Percentiles rank a stretch among this genome's conserved stretches.
Conservation (phyloP, 306 rosid species). For the Quercus ilex region DNA sequence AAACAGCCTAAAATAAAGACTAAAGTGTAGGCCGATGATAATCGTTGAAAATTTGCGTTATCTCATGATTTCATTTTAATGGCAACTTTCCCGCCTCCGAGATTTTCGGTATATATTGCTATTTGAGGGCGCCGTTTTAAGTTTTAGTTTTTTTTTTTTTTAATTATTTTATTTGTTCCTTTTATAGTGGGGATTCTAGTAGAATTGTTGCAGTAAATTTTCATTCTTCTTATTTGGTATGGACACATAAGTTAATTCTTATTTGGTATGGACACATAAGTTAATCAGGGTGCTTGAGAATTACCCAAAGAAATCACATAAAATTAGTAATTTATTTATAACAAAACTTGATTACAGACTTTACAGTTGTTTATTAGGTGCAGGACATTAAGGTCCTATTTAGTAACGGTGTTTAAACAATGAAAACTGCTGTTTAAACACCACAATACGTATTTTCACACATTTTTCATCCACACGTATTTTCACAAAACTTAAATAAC, state of each 20-base stretch:
- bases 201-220: not conserved
- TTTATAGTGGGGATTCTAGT: not conserved
- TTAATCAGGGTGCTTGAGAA: not conserved
- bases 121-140: not conserved
- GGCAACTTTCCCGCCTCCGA: constrained; percentile 61
- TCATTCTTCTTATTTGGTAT: not conserved
- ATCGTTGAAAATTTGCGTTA: constrained; percentile 24
- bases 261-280: not conserved
- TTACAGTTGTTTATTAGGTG: too few species aligned
- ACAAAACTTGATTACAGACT: too few species aligned
- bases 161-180: not conserved
- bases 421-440: too few species aligned
- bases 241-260: too few species aligned
- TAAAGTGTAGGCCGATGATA: not conserved
- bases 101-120: constrained; percentile 37
- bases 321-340: too few species aligned
- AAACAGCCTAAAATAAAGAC: not conserved
- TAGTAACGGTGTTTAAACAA: too few species aligned
- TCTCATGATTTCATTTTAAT: constrained; percentile 32
- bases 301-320: too few species aligned
- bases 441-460: too few species aligned
- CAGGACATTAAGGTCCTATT: too few species aligned
- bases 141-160: not conserved
- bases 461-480: rapidly evolving
- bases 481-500: rapidly evolving